These are phyloP conservation scores for Saksenaea vasiformis DNA, from an alignment of 371 early-diverging fungal species.

Conservation along the genomic window DNA sequence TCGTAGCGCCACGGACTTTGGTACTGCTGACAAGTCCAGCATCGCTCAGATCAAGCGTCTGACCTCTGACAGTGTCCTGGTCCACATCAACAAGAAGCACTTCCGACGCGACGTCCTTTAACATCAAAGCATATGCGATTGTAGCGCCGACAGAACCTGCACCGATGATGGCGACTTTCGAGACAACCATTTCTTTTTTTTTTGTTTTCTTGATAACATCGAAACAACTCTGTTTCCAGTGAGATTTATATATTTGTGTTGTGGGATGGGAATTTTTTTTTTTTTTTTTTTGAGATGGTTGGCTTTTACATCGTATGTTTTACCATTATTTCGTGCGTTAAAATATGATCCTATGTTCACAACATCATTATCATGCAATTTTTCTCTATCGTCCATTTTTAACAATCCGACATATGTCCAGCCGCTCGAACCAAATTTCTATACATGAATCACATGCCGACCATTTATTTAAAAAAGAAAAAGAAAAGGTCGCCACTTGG, in stretches of 20 bases:
- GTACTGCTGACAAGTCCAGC: conserved; percentile 71
- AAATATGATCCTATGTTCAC: not conserved
- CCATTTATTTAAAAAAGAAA: not conserved
- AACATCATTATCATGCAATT: not conserved
- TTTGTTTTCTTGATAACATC: too few relatives aligned
- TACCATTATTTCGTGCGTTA: not conserved
- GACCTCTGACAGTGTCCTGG: conserved; percentile 67
- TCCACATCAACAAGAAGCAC: conserved; percentile 74
- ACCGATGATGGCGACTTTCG: conserved; percentile 70
- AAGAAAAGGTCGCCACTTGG: too few relatives aligned
- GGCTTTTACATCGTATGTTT: not conserved
- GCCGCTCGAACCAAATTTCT: too few relatives aligned
- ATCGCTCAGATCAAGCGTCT: conserved; percentile 79
- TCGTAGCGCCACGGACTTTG: conserved; percentile 56
- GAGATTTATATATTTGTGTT: not conserved
- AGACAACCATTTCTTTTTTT: not conserved
- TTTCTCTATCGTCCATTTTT: not conserved
- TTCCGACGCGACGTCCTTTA: conserved; percentile 70
- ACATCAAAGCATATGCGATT: conserved; percentile 71
- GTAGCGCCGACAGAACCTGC: conserved; percentile 86
- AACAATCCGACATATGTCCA: not conserved
- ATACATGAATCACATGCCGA: not conserved
- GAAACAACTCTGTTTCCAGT: too few relatives aligned
- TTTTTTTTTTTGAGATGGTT: not conserved
- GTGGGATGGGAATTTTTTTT: not conserved